Evolutionary conservation across 2,329 filamentous ascomycete genomes (phyloP).

Genomic region (Cercospora sp.): DNA sequence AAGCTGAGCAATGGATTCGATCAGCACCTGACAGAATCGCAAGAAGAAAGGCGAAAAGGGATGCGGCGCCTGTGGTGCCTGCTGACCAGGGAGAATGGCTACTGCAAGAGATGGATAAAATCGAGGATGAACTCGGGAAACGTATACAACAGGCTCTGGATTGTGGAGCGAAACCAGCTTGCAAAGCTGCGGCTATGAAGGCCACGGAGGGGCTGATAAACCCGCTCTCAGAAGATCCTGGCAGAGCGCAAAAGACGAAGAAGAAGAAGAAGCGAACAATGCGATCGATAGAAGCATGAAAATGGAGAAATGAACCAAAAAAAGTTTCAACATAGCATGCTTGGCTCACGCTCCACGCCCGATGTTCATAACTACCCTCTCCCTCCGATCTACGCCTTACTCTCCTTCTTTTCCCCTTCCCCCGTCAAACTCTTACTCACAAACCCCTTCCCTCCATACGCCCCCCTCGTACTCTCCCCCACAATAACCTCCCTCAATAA

Average conservation of each 20-base stretch:
- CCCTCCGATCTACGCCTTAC: not conserved
- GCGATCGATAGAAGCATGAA: not conserved
- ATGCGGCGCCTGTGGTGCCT: not conserved
- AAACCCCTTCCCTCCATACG: slow-evolving; percentile 5
- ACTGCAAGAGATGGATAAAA: slow-evolving; percentile 44
- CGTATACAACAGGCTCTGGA: slow-evolving; percentile 40
- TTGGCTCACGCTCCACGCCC: no score
- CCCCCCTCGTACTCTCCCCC: slow-evolving; percentile 33
- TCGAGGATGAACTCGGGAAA: slow-evolving; percentile 47
- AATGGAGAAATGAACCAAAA: not conserved
- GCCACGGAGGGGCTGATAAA: slow-evolving; percentile 43
- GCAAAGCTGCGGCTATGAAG: slow-evolving; percentile 40
- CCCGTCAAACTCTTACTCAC: slow-evolving; percentile 3
- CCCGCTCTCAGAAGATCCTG: not conserved
- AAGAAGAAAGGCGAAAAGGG: not conserved
- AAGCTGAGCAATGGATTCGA: not conserved
- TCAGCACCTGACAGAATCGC: not conserved
- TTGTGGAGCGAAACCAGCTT: slow-evolving; percentile 16
- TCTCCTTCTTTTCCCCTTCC: not conserved
- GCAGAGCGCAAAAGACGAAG: not conserved
- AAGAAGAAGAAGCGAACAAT: not conserved
- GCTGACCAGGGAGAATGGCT: slow-evolving; percentile 20
- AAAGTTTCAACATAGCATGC: not conserved
- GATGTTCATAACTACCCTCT: no score
- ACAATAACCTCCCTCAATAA: slow-evolving; percentile 59